A percentile compares a stretch with the other conserved stretches of the same genome.
phyloP scores from a whole-genome alignment of 306 rosid genomes.

The Quercus aquifolioides region DNA sequence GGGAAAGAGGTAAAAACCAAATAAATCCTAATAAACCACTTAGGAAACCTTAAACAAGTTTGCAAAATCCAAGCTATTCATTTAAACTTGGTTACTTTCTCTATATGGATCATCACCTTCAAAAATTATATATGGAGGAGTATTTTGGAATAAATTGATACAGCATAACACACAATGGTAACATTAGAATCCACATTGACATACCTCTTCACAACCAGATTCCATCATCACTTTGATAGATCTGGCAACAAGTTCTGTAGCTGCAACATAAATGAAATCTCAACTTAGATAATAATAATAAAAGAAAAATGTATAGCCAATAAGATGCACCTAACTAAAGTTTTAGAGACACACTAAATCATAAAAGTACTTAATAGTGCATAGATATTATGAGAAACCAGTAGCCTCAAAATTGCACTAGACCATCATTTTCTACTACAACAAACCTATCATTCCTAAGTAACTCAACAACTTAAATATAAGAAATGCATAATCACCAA shows the following conservation, averaged over 20 bases:
- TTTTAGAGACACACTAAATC: neutral
- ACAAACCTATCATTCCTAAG: neutral
- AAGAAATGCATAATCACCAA: neutral
- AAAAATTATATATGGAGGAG: neutral
- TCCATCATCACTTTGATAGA: constrained; percentile 92
- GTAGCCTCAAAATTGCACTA: neutral
- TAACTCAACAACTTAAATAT: neutral
- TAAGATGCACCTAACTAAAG: neutral
- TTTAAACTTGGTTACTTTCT: neutral
- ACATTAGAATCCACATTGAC: neutral
- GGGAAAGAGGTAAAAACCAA: no score
- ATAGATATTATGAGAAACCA: neutral
- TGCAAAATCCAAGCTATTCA: neutral
- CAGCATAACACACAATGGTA: neutral
- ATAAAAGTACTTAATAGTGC: neutral
- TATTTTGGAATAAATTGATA: neutral
- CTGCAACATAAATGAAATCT: constrained; percentile 39
- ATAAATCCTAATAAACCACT: no score
- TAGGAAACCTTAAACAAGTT: no score
- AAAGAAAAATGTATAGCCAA: neutral
- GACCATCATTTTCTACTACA: neutral
- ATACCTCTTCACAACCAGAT: constrained; percentile 97
- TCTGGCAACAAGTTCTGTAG: constrained; percentile 86
- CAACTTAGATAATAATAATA: neutral
- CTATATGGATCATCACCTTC: neutral